phyloP scores from a whole-genome alignment of 129 eudicot species.

The Centaurea solstitialis region DNA sequence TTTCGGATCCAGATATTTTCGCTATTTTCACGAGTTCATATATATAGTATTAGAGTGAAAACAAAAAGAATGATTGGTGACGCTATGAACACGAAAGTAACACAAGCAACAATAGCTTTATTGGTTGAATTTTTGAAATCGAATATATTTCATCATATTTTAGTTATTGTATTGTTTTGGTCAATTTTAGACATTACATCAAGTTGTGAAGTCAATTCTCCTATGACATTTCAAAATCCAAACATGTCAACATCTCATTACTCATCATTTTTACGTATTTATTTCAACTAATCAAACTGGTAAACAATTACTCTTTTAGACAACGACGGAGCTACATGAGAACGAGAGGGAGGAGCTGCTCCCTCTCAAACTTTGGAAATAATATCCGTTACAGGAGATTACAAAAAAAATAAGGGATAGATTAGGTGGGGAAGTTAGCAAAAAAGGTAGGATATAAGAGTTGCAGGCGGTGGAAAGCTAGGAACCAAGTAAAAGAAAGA shows the following conservation, averaged over 20 bases:
- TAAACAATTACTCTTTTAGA: neutral
- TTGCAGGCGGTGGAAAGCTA: no score
- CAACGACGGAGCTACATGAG: no score
- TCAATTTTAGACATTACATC: neutral
- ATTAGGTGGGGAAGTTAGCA: no score
- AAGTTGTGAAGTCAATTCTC: neutral
- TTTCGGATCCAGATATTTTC: neutral
- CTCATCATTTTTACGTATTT: neutral
- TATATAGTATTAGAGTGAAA: neutral
- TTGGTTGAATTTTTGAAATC: neutral
- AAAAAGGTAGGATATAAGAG: no score
- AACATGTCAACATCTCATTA: neutral
- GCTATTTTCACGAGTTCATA: neutral
- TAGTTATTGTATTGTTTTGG: neutral
- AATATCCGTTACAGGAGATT: no score
- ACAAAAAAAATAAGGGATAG: no score
- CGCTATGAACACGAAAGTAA: neutral
- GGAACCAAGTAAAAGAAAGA: no score
- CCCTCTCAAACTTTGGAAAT: no score
- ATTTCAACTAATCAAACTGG: neutral
- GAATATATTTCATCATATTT: neutral
- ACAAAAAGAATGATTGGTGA: neutral
- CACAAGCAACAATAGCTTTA: neutral
- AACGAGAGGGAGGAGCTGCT: no score
- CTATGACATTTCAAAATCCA: neutral